Evolutionary conservation across 495 filamentous ascomycete genomes (phyloP).

Genomic region (Penicillium manginii): DNA sequence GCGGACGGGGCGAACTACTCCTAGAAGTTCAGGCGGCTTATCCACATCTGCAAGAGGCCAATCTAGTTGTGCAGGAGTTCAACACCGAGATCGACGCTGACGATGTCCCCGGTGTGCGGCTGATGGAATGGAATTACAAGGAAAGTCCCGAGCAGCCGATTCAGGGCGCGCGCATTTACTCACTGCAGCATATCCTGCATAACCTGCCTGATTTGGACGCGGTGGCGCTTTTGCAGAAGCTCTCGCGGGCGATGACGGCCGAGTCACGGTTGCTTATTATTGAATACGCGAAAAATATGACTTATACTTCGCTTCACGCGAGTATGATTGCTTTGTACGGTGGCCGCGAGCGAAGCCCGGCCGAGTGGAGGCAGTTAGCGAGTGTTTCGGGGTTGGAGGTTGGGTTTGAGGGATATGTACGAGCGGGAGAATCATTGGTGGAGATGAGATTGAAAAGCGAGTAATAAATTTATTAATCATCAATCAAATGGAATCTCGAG

Average conservation of each 20-base stretch:
- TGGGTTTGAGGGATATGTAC: slow-evolving; percentile 40
- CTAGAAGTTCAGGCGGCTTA: slow-evolving; percentile 44
- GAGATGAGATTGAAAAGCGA: slow-evolving; percentile 33
- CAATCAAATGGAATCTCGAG: background rate
- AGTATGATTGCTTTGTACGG: slow-evolving; percentile 43
- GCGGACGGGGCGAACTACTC: slow-evolving; percentile 56
- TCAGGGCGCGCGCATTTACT: slow-evolving; percentile 45
- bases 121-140: slow-evolving; percentile 45
- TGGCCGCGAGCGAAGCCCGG: slow-evolving; percentile 35
- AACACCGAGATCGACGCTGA: slow-evolving; percentile 31
- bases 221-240: slow-evolving; percentile 42
- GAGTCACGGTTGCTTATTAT: slow-evolving; percentile 52
- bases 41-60: slow-evolving; percentile 40
- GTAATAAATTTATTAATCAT: background rate
- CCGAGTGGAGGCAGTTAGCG: slow-evolving; percentile 41
- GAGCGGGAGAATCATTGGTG: slow-evolving; percentile 38
- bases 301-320: slow-evolving; percentile 36
- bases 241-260: slow-evolving; percentile 47
- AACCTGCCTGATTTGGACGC: slow-evolving; percentile 46
- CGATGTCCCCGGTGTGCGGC: slow-evolving; percentile 27
- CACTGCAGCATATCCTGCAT: slow-evolving; percentile 48
- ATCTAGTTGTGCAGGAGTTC: slow-evolving; percentile 54
- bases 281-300: slow-evolving; percentile 40
- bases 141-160: slow-evolving; percentile 36
- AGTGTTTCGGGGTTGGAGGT: slow-evolving; percentile 34